A percentile compares a stretch with the other conserved stretches of the same genome.
Conservation (phyloP, 306 rosid species). For the cucumber (Cucumis sativus) region Cucumber_9930_V3 NC_026659.2:28558001-28558500, state of each 20-base stretch:
- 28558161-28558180: no score
- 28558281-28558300: background rate
- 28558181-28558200: background rate
- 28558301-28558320: slow-evolving; percentile 31
- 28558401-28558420: slow-evolving; percentile 49
- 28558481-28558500: slow-evolving; percentile 73
- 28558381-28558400: slow-evolving; percentile 54
- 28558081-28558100: background rate
- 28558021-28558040: no score
- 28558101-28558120: background rate
- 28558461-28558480: slow-evolving; percentile 51
- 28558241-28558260: background rate
- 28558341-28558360: slow-evolving; percentile 28
- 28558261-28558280: background rate
- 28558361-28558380: slow-evolving; percentile 63
- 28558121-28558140: background rate
- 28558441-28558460: slow-evolving; percentile 54
- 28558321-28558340: slow-evolving; percentile 56
- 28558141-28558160: background rate
- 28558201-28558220: background rate
- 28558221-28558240: background rate
- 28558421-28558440: slow-evolving; percentile 60
- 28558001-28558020: no score
- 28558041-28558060: no score
- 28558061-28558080: background rate